phyloP scores from a whole-genome alignment of 441 rosid genomes.

The Macaranga tanarius region DNA sequence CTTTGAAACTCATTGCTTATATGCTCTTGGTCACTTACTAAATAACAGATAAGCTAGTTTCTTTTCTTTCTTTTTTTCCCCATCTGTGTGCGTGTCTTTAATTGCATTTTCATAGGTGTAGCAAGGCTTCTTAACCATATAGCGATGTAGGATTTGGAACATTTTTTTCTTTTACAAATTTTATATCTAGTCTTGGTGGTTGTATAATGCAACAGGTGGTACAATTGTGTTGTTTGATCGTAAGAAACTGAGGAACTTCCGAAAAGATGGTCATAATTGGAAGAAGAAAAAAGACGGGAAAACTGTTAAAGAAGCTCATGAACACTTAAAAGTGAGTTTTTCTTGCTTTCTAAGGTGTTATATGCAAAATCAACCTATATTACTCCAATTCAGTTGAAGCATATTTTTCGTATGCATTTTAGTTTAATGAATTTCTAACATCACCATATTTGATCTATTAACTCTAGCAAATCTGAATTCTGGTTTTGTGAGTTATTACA shows the following conservation, averaged over 20 bases:
- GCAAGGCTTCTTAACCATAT: neutral
- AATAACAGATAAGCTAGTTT: neutral
- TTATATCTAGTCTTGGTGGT: slow-evolving; percentile 2
- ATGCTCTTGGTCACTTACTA: slow-evolving; percentile 8
- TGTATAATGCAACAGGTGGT: slow-evolving; percentile 64
- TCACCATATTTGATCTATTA: neutral
- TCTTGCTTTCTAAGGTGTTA: slow-evolving; percentile 16
- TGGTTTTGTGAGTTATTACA: neutral
- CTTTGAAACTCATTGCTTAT: neutral
- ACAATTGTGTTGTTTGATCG: slow-evolving; percentile 77
- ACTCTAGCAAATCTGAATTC: neutral
- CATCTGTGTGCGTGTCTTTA: neutral
- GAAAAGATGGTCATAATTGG: slow-evolving; percentile 98
- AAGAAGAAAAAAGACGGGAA: slow-evolving; percentile 98
- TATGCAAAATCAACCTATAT: slow-evolving; percentile 10
- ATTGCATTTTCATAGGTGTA: neutral
- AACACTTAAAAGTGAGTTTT: slow-evolving; percentile 82
- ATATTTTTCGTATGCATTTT: neutral
- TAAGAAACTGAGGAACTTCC: slow-evolving; percentile 92
- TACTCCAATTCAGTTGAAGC: neutral
- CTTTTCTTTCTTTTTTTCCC: too few species aligned
- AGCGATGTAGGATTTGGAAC: neutral
- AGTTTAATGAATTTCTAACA: slow-evolving; percentile 7
- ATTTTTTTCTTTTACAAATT: neutral
- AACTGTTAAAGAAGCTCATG: slow-evolving; percentile 98